A percentile compares a stretch with the other conserved stretches of the same genome.
phyloP scores from a whole-genome alignment of 768 basidiomycete species.

The Kwoniella shandongensis region DNA sequence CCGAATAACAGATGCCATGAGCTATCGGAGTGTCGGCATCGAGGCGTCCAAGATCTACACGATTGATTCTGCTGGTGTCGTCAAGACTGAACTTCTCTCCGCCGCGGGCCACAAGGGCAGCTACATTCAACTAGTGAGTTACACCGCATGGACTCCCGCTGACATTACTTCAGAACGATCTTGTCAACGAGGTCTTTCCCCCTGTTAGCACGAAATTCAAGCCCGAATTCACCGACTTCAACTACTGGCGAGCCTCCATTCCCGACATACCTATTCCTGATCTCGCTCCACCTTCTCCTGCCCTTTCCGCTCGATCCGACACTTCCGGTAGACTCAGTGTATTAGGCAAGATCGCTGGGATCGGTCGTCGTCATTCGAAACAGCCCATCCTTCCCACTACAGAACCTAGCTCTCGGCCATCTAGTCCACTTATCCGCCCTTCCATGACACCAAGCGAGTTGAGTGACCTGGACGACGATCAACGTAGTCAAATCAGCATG shows the following conservation, averaged over 20 bases:
- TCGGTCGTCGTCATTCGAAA: slow-evolving; percentile 48
- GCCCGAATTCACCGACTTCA: slow-evolving; percentile 93
- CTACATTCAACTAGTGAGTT: slow-evolving; percentile 81
- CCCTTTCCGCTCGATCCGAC: slow-evolving; percentile 90
- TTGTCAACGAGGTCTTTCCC: slow-evolving; percentile 99
- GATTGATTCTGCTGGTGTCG: slow-evolving; percentile 86
- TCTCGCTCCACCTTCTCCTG: slow-evolving; percentile 77
- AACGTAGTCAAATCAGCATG: slow-evolving; percentile 73
- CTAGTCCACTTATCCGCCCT: slow-evolving; percentile 69
- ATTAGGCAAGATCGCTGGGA: slow-evolving; percentile 51
- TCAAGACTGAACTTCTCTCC: slow-evolving; percentile 95
- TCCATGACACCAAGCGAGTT: slow-evolving; percentile 60
- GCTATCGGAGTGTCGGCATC: slow-evolving; percentile 93
- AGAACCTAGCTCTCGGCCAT: slow-evolving; percentile 58
- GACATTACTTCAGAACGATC: slow-evolving; percentile 66
- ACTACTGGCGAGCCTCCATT: slow-evolving; percentile 85
- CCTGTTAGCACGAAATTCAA: slow-evolving; percentile 84
- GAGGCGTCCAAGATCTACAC: slow-evolving; percentile 95
- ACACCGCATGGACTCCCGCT: background rate
- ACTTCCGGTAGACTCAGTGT: slow-evolving; percentile 55
- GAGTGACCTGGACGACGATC: slow-evolving; percentile 39
- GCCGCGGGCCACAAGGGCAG: slow-evolving; percentile 96
- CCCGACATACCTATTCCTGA: slow-evolving; percentile 65
- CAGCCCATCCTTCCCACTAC: slow-evolving; percentile 39
- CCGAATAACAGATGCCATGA: slow-evolving; percentile 94